phyloP scores from a whole-genome alignment of 2,329 filamentous ascomycete genomes.

The Trematosphaeria pertusa region DNA sequence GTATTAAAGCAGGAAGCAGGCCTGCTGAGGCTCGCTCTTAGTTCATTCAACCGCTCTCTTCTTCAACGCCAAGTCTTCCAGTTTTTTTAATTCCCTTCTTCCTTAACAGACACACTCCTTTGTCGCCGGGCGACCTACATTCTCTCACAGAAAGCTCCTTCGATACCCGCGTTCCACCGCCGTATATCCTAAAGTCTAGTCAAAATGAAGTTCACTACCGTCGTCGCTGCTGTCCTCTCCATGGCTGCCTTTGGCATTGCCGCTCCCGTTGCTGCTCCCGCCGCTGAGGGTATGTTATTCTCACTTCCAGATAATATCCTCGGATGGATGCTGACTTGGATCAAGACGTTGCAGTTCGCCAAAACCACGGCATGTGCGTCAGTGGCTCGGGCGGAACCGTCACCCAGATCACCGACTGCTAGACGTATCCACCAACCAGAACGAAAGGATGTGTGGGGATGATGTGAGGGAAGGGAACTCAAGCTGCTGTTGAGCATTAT shows the following conservation, averaged over 20 bases:
- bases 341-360: too few species aligned
- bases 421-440: constrained; percentile 8
- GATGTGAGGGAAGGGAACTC: neutral
- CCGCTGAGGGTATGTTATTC: constrained; percentile 36
- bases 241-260: constrained; percentile 44
- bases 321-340: too few species aligned
- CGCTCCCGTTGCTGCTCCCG: constrained; percentile 40
- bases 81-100: constrained; percentile 15
- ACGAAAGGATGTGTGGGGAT: neutral
- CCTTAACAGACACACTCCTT: constrained; percentile 32
- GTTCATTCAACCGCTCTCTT: constrained; percentile 20
- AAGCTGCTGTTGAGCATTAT: neutral
- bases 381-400: constrained; percentile 23
- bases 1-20: constrained; percentile 32
- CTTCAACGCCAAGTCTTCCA: constrained; percentile 17
- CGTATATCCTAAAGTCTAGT: constrained; percentile 14
- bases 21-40: constrained; percentile 20
- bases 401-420: constrained; percentile 33
- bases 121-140: constrained; percentile 43
- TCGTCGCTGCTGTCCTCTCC: constrained; percentile 42
- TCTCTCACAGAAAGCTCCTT: constrained; percentile 16
- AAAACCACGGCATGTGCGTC: constrained; percentile 49
- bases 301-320: too few species aligned
- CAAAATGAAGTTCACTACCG: constrained; percentile 45
- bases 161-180: constrained; percentile 5